Conservation (phyloP, 208 protist genomes). For the Wallacemonas sp. region DNA sequence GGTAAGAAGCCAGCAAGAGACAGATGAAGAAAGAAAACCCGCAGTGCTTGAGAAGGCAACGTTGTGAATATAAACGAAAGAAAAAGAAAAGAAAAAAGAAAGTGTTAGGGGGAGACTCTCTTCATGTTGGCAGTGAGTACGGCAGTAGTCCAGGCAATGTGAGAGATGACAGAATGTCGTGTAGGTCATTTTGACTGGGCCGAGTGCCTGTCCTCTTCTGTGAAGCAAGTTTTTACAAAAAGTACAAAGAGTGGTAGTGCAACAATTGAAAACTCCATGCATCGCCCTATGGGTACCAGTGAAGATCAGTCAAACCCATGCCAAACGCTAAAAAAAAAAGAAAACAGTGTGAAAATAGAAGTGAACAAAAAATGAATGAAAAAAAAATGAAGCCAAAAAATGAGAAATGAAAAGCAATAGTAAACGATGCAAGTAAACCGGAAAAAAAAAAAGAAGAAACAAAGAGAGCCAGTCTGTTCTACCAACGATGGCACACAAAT, state of each 20-base stretch:
- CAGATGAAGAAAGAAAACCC: background rate
- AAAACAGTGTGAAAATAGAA: background rate
- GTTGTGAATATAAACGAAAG: background rate
- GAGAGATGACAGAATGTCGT: too few relatives aligned
- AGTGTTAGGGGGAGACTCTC: too few relatives aligned
- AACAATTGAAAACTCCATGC: too few relatives aligned
- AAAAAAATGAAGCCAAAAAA: constrained; percentile 11
- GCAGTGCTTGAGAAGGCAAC: background rate
- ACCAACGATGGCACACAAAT: background rate
- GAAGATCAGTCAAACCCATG: too few relatives aligned
- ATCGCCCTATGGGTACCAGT: too few relatives aligned
- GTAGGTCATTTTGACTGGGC: too few relatives aligned
- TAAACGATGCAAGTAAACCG: background rate
- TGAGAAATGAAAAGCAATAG: constrained; percentile 8
- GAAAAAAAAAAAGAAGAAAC: background rate
- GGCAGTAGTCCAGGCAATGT: too few relatives aligned
- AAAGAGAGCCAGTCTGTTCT: background rate
- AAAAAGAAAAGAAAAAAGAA: background rate
- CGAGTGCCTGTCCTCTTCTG: too few relatives aligned
- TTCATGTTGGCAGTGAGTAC: too few relatives aligned
- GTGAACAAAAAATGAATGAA: constrained; percentile 5
- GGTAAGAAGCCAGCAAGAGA: too few relatives aligned
- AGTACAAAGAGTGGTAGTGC: too few relatives aligned
- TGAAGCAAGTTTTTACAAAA: too few relatives aligned
- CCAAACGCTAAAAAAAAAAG: constrained; percentile 11